Percentiles rank a stretch among this genome's conserved stretches.
phyloP scores from a whole-genome alignment of 2,329 filamentous ascomycete species.

The Sclerotinia borealis region DNA sequence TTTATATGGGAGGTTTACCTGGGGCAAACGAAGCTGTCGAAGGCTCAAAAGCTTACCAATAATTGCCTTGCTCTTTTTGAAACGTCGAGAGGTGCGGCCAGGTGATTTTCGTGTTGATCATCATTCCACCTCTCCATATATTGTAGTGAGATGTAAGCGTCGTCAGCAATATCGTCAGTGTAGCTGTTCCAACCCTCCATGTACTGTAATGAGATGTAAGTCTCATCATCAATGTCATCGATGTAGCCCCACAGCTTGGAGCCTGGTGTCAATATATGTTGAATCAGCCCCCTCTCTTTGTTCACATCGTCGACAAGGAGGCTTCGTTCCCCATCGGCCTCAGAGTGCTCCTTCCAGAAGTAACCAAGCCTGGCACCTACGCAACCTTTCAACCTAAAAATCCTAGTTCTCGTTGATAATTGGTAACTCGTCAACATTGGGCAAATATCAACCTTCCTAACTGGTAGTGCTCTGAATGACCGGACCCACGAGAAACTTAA shows the following conservation, averaged over 20 bases:
- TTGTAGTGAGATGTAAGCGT: not conserved
- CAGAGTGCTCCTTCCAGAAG: not conserved
- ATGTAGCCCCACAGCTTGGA: not conserved
- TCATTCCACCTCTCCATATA: not conserved
- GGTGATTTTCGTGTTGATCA: not conserved
- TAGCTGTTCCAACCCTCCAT: not conserved
- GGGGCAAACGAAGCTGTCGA: not conserved
- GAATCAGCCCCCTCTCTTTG: not conserved
- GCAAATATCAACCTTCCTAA: not conserved
- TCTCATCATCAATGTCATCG: not conserved
- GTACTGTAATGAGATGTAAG: not conserved
- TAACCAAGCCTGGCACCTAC: accelerated
- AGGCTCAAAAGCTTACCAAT: not conserved
- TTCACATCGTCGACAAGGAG: not conserved
- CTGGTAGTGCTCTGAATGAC: not conserved
- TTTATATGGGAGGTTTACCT: not conserved
- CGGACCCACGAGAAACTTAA: not conserved
- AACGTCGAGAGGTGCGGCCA: not conserved
- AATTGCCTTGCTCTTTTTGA: not conserved
- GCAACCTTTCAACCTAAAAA: accelerated
- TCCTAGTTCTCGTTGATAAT: not conserved
- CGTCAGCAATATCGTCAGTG: not conserved
- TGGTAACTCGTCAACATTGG: not conserved
- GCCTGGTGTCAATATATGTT: not conserved
- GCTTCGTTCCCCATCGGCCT: not conserved